Base-by-base conservation (phyloP, 306 rosid genomes). In the Quercus mongolica region DNA sequence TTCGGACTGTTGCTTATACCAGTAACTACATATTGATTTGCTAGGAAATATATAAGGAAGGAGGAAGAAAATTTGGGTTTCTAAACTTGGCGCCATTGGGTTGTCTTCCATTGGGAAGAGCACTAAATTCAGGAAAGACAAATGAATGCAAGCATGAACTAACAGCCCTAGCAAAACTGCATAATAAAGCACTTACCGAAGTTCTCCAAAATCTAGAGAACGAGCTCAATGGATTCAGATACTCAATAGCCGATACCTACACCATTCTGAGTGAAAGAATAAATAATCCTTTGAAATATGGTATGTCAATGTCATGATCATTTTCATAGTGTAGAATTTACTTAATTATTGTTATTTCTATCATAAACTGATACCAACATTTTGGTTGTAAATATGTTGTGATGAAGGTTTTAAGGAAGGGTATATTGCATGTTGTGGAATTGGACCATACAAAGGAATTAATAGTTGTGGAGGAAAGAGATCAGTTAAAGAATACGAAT, bases 41-140 rank as follows among this genome's bases (percentile, higher is more conserved):
- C 14, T 74, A 85, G 89, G 89, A 76, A 61, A 78, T 87, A 35
- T 61, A 85, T 74, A 72, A 79, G 51, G 25, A 67, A 70, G 91
- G 91, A 76, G 89, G 91, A 59, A 89, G 91, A 75, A 89, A 83
- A 81, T 83, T 89, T 58, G 89, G 83, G 56, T n/a, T 90, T 73
- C 49, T 79, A n/a, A 82, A 64, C 49, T 7, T 69, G 67, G 77
- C 80, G 23, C 79, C 86, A 68, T 0, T 75, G 54, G 91, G 89
- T 55, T 86, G 91, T 75, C 0, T 62, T 72, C 91, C 90, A 78
- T 0, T 1, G 0, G 35, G 52, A 11, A 86, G 74, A 74, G 56
- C 54, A 63, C 31, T 80, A 2, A 33, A 44, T 31, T 73, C 74
- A 55, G 85, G 68, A 81, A 82, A 71, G 18, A 55, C 73, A 51